phyloP scores from a whole-genome alignment of 2,329 filamentous ascomycete species.

The Thielaviopsis musarum region DNA sequence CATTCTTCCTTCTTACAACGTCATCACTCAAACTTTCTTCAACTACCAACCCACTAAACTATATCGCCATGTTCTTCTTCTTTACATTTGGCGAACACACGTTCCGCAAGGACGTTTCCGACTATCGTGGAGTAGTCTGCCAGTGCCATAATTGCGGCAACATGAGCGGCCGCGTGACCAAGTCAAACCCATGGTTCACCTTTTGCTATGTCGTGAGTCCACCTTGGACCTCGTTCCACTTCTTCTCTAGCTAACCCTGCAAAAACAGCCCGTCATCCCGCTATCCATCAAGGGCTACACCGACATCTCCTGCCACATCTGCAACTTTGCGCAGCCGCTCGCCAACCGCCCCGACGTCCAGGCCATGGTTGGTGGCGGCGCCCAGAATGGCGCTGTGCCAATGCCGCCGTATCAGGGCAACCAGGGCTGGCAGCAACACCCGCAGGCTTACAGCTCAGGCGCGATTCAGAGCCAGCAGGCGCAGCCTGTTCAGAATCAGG shows the following conservation, averaged over 20 bases:
- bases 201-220: conserved; percentile 54
- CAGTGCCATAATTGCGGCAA: conserved; percentile 53
- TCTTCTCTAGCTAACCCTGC: neutral
- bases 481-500: conserved; percentile 10
- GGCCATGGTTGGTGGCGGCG: conserved; percentile 28
- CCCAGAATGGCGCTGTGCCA: conserved; percentile 12
- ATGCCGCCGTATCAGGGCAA: conserved; percentile 8
- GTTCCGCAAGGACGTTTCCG: conserved; percentile 40
- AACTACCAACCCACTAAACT: neutral
- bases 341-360: conserved; percentile 39
- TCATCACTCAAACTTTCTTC: neutral
- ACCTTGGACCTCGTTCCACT: too few relatives aligned
- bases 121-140: conserved; percentile 44
- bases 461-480: conserved; percentile 12
- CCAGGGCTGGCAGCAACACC: conserved; percentile 19
- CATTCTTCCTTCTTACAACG: neutral
- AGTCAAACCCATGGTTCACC: conserved; percentile 58
- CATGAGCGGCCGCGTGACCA: conserved; percentile 41
- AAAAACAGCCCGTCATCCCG: conserved; percentile 47
- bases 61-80: conserved; percentile 39
- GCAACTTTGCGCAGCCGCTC: conserved; percentile 56
- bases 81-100: conserved; percentile 46
- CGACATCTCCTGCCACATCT: conserved; percentile 58
- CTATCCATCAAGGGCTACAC: conserved; percentile 50
- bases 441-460: conserved; percentile 12